phyloP scores from a whole-genome alignment of 148 eudicot species.

The Fagopyrum esculentum region DNA sequence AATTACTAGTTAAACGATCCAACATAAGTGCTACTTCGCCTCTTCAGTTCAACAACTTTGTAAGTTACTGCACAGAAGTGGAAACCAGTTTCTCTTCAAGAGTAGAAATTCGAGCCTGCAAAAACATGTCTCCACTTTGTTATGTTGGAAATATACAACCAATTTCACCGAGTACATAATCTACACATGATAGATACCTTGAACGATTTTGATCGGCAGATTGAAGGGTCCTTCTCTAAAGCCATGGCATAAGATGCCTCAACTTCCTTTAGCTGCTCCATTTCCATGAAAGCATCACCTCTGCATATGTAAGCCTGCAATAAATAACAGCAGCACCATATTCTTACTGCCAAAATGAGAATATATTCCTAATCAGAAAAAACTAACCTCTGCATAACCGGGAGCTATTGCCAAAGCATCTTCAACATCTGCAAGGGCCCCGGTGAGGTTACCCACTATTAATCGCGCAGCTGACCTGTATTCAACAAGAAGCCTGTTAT shows the following conservation, averaged over 20 bases:
- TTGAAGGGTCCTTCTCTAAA: conserved; percentile 53
- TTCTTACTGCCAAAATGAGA: too few relatives aligned
- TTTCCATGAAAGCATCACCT: conserved; percentile 74
- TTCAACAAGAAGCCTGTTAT: background rate
- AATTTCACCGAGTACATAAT: too few relatives aligned
- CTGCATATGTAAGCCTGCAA: conserved; percentile 73
- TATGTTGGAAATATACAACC: too few relatives aligned
- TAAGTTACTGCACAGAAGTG: background rate
- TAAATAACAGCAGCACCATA: too few relatives aligned
- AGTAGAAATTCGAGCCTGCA: conserved; percentile 9
- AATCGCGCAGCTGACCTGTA: conserved; percentile 59
- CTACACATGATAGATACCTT: conserved; percentile 36
- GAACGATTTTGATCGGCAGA: conserved; percentile 68
- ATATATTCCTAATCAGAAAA: background rate
- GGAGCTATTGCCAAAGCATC: conserved; percentile 53
- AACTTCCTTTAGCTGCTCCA: conserved; percentile 53
- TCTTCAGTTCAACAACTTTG: background rate
- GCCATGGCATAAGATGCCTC: conserved; percentile 62
- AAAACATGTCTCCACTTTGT: background rate
- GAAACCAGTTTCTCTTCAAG: conserved; percentile 9
- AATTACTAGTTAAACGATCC: background rate
- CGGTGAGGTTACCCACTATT: conserved; percentile 41
- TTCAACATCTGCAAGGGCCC: conserved; percentile 77
- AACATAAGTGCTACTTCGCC: background rate
- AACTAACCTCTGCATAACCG: conserved; percentile 51